Base-by-base conservation (phyloP, 78 protist genomes). In the Dictyostelium brefeldianum region DNA sequence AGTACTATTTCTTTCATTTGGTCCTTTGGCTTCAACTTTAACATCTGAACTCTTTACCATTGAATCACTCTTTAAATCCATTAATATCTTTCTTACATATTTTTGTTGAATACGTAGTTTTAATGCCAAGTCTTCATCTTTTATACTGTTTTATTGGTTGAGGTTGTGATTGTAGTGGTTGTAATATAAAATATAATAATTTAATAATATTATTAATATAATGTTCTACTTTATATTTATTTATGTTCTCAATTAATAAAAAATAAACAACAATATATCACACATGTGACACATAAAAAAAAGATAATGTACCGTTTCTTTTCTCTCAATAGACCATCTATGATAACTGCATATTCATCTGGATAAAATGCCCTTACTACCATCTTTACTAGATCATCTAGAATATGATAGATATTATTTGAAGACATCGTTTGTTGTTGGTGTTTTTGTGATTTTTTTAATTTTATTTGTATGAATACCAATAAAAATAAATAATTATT, bases 371-470 rank as follows among this genome's bases (percentile, higher is more conserved):
- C 82, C 41, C 92, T 46, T 25, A 85, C n/a, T 31, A 85, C 36
- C 69, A 85, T 17, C 31, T 77, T 85, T 10, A 85, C 91, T 74
- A 84, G 82, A 74, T 84, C 91, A 84, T 84, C 91, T n/a, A 84
- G 25, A 14, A 84, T 74, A 70, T 48, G 47, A 54, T 71, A 83
- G 29, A 83, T 70, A 81, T 65, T 81, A 46, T 29, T 70, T 70
- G 78, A 70, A 27, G 73, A 27, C 4, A 18, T 18, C 20, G 27
- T n/a, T n/a, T n/a, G n/a, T 64, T 64, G 47, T 27, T 14, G 56
- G 56, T 51, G 56, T 51, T 51, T n/a, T 51, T 14, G 56, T 51
- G 10, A 12, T 31, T 64, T 64, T 64, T 22, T 64, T 62, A 22
- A 10, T 62, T 25, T 62, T 25, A 14, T 64, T 64, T 57, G 67